Percentiles rank a stretch among this genome's conserved stretches.
Conservation (phyloP, 805 yeast species). For the Maudiozyma turicensis region DNA sequence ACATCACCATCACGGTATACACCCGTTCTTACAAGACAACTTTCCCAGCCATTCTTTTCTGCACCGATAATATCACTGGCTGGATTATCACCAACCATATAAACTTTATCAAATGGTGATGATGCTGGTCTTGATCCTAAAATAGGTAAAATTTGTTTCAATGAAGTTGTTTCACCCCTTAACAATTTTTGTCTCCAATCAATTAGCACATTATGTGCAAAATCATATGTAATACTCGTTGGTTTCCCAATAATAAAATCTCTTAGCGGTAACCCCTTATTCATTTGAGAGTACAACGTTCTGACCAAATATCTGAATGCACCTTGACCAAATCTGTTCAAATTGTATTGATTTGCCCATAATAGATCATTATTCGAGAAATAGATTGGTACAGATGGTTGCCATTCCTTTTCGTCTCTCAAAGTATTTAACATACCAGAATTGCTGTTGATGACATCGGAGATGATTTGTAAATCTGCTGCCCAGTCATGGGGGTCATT, state of each 20-base stretch:
- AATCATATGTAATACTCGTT: slow-evolving; percentile 65
- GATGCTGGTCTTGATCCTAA: slow-evolving; percentile 34
- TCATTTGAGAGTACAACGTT: slow-evolving; percentile 43
- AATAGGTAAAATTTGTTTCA: slow-evolving; percentile 32
- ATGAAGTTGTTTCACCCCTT: slow-evolving; percentile 6
- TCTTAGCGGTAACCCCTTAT: slow-evolving; percentile 39
- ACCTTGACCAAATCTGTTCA: slow-evolving; percentile 88
- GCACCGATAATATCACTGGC: slow-evolving; percentile 90
- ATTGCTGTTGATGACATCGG: slow-evolving; percentile 58
- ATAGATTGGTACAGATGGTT: slow-evolving; percentile 59
- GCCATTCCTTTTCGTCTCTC: slow-evolving; percentile 27
- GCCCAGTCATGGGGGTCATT: slow-evolving; percentile 88
- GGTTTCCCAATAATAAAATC: slow-evolving; percentile 76
- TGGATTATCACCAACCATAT: slow-evolving; percentile 97
- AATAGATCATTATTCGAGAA: slow-evolving; percentile 77
- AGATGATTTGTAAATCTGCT: slow-evolving; percentile 68
- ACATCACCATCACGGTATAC: slow-evolving; percentile 56
- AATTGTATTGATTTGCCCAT: slow-evolving; percentile 75
- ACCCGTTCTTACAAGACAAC: slow-evolving; percentile 78
- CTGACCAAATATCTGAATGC: slow-evolving; percentile 62
- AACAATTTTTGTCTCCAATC: slow-evolving; percentile 37
- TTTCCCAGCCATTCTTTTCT: slow-evolving; percentile 77
- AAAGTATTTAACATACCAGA: slow-evolving; percentile 57
- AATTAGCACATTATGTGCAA: slow-evolving; percentile 63
- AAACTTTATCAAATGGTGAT: slow-evolving; percentile 52